These are phyloP conservation scores for Neopestalotiopsis sp. DNA, from an alignment of 2,329 filamentous ascomycete genomes.

Conservation along the genomic window DNA sequence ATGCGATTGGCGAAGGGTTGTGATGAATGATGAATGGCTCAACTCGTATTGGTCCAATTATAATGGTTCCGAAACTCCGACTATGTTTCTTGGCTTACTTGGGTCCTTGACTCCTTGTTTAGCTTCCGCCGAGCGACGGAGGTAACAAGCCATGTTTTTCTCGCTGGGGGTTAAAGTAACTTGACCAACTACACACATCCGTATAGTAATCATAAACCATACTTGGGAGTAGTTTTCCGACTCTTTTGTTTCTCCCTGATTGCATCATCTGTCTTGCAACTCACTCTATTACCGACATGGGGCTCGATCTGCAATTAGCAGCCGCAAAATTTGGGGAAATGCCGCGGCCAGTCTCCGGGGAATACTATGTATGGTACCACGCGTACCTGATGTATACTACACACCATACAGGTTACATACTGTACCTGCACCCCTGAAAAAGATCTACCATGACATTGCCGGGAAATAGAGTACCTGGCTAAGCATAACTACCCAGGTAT, in stretches of 20 bases:
- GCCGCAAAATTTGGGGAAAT: slow-evolving; percentile 1
- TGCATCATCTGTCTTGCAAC: neutral
- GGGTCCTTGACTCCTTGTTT: neutral
- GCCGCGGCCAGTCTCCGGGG: neutral
- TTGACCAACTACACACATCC: neutral
- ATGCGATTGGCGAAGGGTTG: neutral
- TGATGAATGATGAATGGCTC: neutral
- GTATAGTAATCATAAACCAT: neutral
- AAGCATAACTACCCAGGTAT: slow-evolving; percentile 1
- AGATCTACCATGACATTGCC: neutral
- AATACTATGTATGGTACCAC: neutral
- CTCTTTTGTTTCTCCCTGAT: neutral
- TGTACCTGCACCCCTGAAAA: neutral
- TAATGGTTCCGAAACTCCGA: no score
- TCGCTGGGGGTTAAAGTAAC: neutral
- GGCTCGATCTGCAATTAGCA: neutral
- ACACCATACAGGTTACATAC: no score
- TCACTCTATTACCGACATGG: neutral
- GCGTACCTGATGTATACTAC: no score
- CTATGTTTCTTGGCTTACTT: no score
- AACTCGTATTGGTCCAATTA: neutral
- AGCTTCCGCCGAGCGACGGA: neutral
- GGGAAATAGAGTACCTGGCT: neutral
- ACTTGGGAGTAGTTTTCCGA: neutral
- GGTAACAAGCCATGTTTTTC: neutral